Percentiles rank a stretch among this genome's conserved stretches.
Conservation (phyloP, 306 rosid species). For the Prunus kanzakura region DNA sequence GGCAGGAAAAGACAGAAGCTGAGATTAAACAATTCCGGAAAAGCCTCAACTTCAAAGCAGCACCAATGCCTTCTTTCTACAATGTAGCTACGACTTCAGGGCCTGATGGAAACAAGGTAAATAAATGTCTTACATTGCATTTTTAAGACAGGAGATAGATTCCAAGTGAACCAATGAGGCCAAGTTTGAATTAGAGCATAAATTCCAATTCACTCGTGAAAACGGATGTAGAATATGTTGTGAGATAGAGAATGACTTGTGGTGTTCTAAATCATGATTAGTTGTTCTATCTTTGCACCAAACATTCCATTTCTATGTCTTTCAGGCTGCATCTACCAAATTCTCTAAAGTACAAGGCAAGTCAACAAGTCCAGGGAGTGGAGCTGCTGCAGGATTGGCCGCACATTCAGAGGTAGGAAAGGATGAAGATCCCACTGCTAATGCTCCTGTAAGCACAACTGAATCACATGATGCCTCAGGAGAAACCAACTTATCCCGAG, state of each 20-base stretch:
- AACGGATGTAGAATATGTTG: background rate
- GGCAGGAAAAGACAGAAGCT: conserved; percentile 63
- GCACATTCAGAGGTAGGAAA: conserved; percentile 32
- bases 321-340: conserved; percentile 34
- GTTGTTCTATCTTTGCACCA: background rate
- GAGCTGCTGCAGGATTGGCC: conserved; percentile 22
- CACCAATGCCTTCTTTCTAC: conserved; percentile 71
- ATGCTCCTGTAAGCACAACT: conserved; percentile 12
- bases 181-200: background rate
- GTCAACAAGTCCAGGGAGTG: conserved; percentile 30
- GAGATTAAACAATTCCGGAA: conserved; percentile 55
- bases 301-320: background rate
- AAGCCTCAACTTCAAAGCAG: conserved; percentile 72
- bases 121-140: background rate
- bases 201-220: background rate
- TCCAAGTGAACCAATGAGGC: background rate
- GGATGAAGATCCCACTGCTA: conserved; percentile 17
- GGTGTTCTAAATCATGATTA: background rate
- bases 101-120: conserved; percentile 55
- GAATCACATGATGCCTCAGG: conserved; percentile 13
- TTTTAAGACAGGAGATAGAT: background rate
- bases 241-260: background rate
- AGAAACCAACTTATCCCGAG: conserved; percentile 14
- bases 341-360: conserved; percentile 27
- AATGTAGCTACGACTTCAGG: conserved; percentile 27